These are phyloP conservation scores for Castanea sativa DNA, from an alignment of 306 rosid genomes.

Conservation along the genomic window DNA sequence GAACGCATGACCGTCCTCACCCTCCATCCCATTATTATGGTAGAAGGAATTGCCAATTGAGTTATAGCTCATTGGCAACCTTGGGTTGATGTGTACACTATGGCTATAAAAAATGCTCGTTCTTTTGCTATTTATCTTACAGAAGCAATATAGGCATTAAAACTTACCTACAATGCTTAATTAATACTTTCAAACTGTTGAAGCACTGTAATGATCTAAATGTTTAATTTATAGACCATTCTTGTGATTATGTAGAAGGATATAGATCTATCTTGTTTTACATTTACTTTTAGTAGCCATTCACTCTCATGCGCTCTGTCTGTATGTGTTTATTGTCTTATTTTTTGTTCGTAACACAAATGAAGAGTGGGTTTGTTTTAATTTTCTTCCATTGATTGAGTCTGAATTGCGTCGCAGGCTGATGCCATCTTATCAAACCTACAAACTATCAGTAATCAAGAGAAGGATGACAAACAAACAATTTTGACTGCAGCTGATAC, in stretches of 20 bases:
- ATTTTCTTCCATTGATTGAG: slow-evolving; percentile 30
- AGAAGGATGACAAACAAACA: slow-evolving; percentile 55
- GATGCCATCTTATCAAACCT: slow-evolving; percentile 75
- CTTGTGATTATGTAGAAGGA: background rate
- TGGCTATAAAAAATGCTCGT: background rate
- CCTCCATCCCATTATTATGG: no score
- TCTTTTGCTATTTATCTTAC: background rate
- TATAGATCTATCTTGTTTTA: background rate
- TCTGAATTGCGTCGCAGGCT: slow-evolving; percentile 63
- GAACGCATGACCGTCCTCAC: no score
- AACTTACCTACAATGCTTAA: background rate
- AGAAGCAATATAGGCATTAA: background rate
- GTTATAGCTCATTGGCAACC: no score
- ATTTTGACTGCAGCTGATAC: slow-evolving; percentile 84
- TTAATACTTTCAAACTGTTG: background rate
- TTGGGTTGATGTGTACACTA: background rate
- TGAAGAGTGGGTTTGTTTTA: slow-evolving; percentile 16
- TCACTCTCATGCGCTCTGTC: slow-evolving; percentile 14
- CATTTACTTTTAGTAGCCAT: background rate
- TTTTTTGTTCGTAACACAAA: background rate
- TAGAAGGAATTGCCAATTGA: no score
- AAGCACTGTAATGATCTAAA: slow-evolving; percentile 1
- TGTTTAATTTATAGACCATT: slow-evolving; percentile 1
- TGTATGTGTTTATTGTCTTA: background rate
- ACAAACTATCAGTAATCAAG: slow-evolving; percentile 41